A percentile compares a stretch with the other conserved stretches of the same genome.
Conservation (phyloP, 2,329 filamentous ascomycete species). For the Myriosclerotinia curreyana region DNA sequence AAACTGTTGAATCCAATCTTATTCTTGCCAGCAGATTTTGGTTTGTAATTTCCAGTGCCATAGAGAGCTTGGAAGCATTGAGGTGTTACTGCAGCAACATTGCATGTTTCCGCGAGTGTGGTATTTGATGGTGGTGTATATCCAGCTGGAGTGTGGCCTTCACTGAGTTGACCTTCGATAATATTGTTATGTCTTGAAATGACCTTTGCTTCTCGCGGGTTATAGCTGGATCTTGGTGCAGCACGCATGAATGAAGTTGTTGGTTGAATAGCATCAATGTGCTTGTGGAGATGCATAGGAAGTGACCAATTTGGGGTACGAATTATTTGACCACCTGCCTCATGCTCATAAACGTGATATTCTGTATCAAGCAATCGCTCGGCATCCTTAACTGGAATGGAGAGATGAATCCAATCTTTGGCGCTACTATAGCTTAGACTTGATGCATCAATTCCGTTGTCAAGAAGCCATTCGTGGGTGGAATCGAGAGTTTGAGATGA, state of each 20-base stretch:
- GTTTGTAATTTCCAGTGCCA: constrained; percentile 26
- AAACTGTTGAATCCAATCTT: constrained; percentile 34
- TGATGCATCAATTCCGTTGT: constrained; percentile 48
- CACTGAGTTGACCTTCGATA: constrained; percentile 13
- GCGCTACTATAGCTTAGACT: constrained; percentile 48
- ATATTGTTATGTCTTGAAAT: constrained; percentile 16
- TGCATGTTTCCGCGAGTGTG: constrained; percentile 57
- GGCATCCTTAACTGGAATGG: constrained; percentile 49
- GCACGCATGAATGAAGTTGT: constrained; percentile 56
- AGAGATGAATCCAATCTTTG: constrained; percentile 56
- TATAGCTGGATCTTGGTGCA: constrained; percentile 16
- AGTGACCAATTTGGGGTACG: constrained; percentile 57
- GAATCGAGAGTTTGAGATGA: constrained; percentile 49
- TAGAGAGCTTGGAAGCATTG: constrained; percentile 32
- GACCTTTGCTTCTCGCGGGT: not conserved
- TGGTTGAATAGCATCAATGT: constrained; percentile 59
- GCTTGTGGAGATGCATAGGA: constrained; percentile 53
- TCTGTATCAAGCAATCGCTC: constrained; percentile 53
- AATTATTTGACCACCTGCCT: constrained; percentile 51
- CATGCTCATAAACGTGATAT: constrained; percentile 52
- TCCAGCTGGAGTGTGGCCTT: constrained; percentile 23
- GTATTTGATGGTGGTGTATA: constrained; percentile 37
- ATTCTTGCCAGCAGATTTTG: constrained; percentile 27
- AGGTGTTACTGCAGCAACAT: constrained; percentile 42
- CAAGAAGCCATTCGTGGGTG: constrained; percentile 54